These are phyloP conservation scores for Pythium aphanidermatum DNA, from an alignment of 352 stramenopile species.

Conservation along the genomic window DNA sequence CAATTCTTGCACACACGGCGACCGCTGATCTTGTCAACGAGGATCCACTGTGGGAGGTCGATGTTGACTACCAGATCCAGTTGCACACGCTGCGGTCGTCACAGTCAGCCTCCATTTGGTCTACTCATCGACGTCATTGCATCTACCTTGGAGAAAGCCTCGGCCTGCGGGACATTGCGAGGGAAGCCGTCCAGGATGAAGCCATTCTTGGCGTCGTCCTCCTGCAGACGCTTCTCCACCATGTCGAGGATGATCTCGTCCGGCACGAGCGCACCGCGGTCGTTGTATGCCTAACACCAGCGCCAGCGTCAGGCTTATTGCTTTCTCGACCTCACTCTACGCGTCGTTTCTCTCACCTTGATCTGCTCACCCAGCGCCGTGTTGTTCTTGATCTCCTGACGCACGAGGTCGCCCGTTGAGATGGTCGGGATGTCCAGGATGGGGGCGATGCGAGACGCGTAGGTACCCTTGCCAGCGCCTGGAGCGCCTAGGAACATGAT, in stretches of 20 bases:
- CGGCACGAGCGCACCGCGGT: conserved; percentile 76
- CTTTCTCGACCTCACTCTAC: too few relatives aligned
- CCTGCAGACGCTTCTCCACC: conserved; percentile 68
- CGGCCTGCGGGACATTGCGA: conserved; percentile 82
- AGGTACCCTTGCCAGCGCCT: conserved; percentile 88
- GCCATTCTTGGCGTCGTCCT: conserved; percentile 61
- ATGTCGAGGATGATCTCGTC: conserved; percentile 89
- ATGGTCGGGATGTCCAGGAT: conserved; percentile 86
- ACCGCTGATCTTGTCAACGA: conserved; percentile 87
- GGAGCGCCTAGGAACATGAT: conserved; percentile 90
- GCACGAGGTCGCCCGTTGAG: conserved; percentile 85
- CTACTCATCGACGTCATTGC: conserved; percentile 1
- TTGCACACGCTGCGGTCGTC: conserved; percentile 25
- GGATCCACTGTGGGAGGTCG: conserved; percentile 82
- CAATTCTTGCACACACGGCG: conserved; percentile 79
- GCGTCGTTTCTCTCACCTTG: too few relatives aligned
- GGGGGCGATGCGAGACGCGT: conserved; percentile 80
- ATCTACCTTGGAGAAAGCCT: conserved; percentile 64
- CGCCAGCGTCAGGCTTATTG: too few relatives aligned
- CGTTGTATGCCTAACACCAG: conserved; percentile 60
- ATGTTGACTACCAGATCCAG: conserved; percentile 88
- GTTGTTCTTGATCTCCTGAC: conserved; percentile 82
- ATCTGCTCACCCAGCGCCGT: conserved; percentile 69
- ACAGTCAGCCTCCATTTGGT: neutral
- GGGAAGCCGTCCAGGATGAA: conserved; percentile 90